Percentiles rank a stretch among this genome's conserved stretches.
Evolutionary conservation across 192 early-diverging fungal genomes (phyloP).

Genomic region (Coemansia sp.): DNA sequence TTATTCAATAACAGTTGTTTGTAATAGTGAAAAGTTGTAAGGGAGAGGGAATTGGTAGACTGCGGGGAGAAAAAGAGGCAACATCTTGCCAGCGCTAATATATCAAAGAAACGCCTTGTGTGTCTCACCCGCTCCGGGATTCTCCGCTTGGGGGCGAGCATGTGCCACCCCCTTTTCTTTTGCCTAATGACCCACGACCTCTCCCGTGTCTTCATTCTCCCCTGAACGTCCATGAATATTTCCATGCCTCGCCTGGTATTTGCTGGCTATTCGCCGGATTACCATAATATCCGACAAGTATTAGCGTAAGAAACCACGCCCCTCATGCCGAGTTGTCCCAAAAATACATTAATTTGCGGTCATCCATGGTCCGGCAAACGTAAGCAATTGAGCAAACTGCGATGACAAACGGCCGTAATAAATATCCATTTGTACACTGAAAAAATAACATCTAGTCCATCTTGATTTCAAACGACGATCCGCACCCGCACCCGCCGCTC

Average conservation of each 20-base stretch:
- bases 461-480: constrained; percentile 68
- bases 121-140: neutral
- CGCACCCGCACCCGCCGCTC: constrained; percentile 69
- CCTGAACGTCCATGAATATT: neutral
- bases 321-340: too few relatives aligned
- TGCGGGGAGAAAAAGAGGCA: neutral
- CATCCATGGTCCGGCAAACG: neutral
- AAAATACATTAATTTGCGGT: neutral
- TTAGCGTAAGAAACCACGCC: constrained; percentile 2
- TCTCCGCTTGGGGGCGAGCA: neutral
- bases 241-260: neutral
- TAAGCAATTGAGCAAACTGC: neutral
- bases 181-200: constrained; percentile 5
- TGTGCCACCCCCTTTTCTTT: neutral
- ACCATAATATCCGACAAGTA: constrained; percentile 4
- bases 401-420: neutral
- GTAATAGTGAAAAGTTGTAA: too few relatives aligned
- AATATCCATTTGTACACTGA: neutral
- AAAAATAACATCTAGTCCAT: constrained; percentile 38
- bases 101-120: neutral
- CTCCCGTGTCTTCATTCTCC: neutral
- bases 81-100: constrained; percentile 1
- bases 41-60: too few relatives aligned
- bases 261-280: neutral
- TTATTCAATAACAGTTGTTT: neutral